Conservation (phyloP, 768 basidiomycete genomes). For the Mycena crocata region DNA sequence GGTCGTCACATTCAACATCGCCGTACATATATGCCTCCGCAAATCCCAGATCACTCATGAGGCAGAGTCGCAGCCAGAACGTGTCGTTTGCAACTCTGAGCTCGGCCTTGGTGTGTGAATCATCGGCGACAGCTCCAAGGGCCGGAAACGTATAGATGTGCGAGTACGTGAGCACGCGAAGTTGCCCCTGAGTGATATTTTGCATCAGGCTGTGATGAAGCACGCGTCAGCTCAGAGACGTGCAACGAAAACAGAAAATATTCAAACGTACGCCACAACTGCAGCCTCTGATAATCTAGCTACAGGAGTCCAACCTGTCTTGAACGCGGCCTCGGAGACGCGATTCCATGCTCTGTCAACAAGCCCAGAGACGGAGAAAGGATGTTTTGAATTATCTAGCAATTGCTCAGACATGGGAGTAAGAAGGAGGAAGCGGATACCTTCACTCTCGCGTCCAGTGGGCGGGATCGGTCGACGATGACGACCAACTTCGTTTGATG, state of each 20-base stretch:
- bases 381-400: constrained; percentile 56
- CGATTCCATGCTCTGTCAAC: constrained; percentile 57
- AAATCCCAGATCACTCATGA: constrained; percentile 78
- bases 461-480: background rate
- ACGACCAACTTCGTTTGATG: background rate
- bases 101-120: constrained; percentile 52
- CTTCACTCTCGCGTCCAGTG: background rate
- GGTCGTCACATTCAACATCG: constrained; percentile 75
- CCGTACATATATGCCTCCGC: constrained; percentile 85
- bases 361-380: constrained; percentile 55
- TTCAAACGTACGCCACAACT: constrained; percentile 58
- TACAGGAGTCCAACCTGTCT: constrained; percentile 56
- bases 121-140: constrained; percentile 32
- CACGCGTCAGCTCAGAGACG: constrained; percentile 1
- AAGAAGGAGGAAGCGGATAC: background rate
- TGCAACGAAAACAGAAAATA: constrained; percentile 16
- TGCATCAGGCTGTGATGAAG: constrained; percentile 51
- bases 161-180: constrained; percentile 57
- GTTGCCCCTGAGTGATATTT: constrained; percentile 60
- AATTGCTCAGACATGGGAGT: constrained; percentile 50
- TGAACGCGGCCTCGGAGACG: constrained; percentile 54
- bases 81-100: constrained; percentile 60
- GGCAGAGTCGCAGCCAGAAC: constrained; percentile 70
- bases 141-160: constrained; percentile 60
- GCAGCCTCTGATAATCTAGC: constrained; percentile 57